phyloP scores from a whole-genome alignment of 2,329 filamentous ascomycete genomes.

The Elsinoe ampelina region DNA sequence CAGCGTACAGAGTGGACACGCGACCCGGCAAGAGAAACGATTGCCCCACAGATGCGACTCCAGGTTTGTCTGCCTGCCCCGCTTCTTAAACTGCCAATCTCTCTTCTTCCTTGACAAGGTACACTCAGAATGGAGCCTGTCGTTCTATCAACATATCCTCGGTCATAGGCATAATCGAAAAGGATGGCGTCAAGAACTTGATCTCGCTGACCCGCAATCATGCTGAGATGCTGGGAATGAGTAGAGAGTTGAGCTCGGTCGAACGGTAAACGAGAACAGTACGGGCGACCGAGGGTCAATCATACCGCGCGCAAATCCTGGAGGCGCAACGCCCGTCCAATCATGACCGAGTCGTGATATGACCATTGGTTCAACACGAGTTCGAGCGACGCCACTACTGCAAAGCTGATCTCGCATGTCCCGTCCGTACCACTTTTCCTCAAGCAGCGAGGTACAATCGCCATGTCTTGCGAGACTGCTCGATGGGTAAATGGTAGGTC shows the following conservation, averaged over 20 bases:
- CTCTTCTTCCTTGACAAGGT: neutral
- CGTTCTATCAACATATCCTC: neutral
- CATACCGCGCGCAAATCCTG: neutral
- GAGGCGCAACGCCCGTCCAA: constrained; percentile 7
- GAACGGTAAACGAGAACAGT: constrained; percentile 12
- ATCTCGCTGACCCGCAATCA: neutral
- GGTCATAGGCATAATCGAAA: neutral
- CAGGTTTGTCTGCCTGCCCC: constrained; percentile 1
- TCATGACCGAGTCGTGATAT: neutral
- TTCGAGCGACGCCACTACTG: constrained; percentile 9
- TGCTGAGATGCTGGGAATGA: neutral
- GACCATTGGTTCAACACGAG: constrained; percentile 7
- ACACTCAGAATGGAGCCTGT: neutral
- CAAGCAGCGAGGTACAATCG: neutral
- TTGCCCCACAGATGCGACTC: neutral
- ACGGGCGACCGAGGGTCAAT: constrained; percentile 5
- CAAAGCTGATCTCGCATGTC: constrained; percentile 6
- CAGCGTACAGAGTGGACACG: neutral
- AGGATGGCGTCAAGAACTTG: too few species aligned
- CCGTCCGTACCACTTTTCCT: constrained; percentile 4
- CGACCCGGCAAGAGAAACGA: neutral
- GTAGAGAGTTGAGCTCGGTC: constrained; percentile 6
- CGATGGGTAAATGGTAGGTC: neutral
- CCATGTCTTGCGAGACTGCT: neutral
- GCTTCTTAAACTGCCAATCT: neutral